phyloP scores from a whole-genome alignment of 176 grass and related monocot genomes.

The Cenchrus purpureus region DNA sequence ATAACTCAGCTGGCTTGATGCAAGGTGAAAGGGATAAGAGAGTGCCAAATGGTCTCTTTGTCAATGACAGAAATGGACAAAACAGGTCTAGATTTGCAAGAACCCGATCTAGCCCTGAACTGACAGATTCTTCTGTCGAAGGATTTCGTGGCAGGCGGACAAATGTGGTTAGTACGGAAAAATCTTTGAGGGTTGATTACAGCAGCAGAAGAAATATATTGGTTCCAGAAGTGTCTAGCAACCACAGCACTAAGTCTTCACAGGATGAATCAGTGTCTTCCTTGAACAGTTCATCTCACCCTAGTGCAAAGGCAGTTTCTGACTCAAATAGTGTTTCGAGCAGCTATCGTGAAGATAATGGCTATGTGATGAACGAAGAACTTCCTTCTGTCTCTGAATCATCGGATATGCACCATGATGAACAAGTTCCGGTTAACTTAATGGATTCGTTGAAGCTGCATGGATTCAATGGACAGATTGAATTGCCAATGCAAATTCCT shows the following conservation, averaged over 20 bases:
- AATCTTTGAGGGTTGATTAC: conserved; percentile 55
- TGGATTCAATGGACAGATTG: conserved; percentile 67
- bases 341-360: conserved; percentile 68
- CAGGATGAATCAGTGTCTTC: conserved; percentile 65
- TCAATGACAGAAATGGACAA: conserved; percentile 56
- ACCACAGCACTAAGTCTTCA: conserved; percentile 63
- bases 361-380: conserved; percentile 60
- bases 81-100: conserved; percentile 71
- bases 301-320: conserved; percentile 57
- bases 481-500: conserved; percentile 68
- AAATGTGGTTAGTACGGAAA: conserved; percentile 53
- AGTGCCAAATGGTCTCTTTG: conserved; percentile 47
- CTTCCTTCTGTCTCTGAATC: conserved; percentile 76
- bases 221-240: conserved; percentile 55
- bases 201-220: conserved; percentile 60
- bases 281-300: conserved; percentile 57
- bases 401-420: conserved; percentile 67
- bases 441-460: conserved; percentile 80
- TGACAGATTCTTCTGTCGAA: conserved; percentile 71
- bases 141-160: conserved; percentile 50
- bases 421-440: conserved; percentile 74
- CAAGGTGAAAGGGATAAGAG: conserved; percentile 63
- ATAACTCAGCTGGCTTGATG: conserved; percentile 58
- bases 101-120: conserved; percentile 85
- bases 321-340: conserved; percentile 77